phyloP scores from a whole-genome alignment of 2,329 filamentous ascomycete genomes.

The Helicocarpus griseus region DNA sequence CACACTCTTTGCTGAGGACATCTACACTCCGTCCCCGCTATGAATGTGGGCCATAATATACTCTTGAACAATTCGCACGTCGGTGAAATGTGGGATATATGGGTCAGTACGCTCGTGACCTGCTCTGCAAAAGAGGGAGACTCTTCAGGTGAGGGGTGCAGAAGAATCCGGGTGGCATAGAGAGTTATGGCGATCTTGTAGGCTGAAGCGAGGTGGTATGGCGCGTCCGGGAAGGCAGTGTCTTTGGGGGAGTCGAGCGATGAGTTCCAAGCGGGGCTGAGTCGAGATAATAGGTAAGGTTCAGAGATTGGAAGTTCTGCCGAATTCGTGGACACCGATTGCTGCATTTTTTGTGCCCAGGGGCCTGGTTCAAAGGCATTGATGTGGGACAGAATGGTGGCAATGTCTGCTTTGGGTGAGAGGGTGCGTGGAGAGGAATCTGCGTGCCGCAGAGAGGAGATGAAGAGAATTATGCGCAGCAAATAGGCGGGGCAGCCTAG shows the following conservation, averaged over 20 bases:
- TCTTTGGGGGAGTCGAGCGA: background rate
- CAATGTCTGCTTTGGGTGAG: slow-evolving; percentile 15
- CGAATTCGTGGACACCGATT: background rate
- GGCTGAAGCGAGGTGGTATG: slow-evolving; percentile 28
- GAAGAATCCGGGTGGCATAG: slow-evolving; percentile 31
- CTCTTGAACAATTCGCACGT: slow-evolving; percentile 34
- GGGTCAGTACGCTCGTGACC: slow-evolving; percentile 24
- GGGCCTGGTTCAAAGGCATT: slow-evolving; percentile 28
- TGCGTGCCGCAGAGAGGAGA: slow-evolving; percentile 29
- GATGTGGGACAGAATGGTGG: slow-evolving; percentile 28
- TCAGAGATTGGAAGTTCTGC: background rate
- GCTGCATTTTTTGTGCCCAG: slow-evolving; percentile 30
- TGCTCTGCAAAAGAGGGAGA: slow-evolving; percentile 19
- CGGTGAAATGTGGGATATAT: slow-evolving; percentile 26
- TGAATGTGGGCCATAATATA: slow-evolving; percentile 36
- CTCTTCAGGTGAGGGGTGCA: slow-evolving; percentile 19
- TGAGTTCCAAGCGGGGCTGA: background rate
- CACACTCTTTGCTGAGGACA: slow-evolving; percentile 23
- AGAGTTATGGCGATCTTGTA: slow-evolving; percentile 33
- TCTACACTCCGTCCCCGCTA: slow-evolving; percentile 32
- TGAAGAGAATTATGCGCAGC: slow-evolving; percentile 31
- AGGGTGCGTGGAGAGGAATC: slow-evolving; percentile 18
- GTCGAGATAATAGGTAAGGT: background rate
- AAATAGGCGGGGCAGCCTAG: slow-evolving; percentile 33
- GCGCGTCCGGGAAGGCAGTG: background rate